Conservation (phyloP, 768 basidiomycete species). For the Collybia sordida region DNA sequence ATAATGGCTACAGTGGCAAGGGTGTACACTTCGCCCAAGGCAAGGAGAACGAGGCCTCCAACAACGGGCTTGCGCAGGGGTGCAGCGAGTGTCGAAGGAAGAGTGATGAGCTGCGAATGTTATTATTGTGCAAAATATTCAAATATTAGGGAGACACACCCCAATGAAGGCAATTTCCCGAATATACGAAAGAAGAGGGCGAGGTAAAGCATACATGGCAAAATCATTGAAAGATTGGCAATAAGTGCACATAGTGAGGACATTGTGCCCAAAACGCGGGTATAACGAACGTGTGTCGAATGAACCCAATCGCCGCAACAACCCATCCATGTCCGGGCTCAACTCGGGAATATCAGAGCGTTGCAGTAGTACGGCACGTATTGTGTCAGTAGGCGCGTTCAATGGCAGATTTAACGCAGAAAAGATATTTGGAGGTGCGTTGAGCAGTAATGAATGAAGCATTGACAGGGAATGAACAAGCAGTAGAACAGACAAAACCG, state of each 20-base stretch:
- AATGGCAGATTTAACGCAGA: constrained; percentile 51
- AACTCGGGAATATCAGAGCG: constrained; percentile 39
- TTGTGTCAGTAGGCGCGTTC: constrained; percentile 49
- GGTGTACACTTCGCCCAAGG: constrained; percentile 55
- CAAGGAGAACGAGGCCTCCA: constrained; percentile 46
- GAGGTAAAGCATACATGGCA: constrained; percentile 55
- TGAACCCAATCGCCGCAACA: constrained; percentile 55
- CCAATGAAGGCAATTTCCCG: constrained; percentile 55
- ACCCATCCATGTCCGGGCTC: constrained; percentile 45
- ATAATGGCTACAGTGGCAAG: constrained; percentile 45
- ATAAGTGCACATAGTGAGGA: constrained; percentile 62
- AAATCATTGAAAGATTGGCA: constrained; percentile 64
- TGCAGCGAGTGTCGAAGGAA: constrained; percentile 16
- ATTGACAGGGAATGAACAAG: constrained; percentile 52
- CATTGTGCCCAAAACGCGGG: constrained; percentile 67
- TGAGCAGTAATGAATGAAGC: constrained; percentile 42
- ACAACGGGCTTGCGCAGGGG: constrained; percentile 42
- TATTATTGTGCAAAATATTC: not conserved
- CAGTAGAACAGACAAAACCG: constrained; percentile 37
- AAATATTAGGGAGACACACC: constrained; percentile 23
- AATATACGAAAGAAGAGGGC: constrained; percentile 57
- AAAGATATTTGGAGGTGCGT: constrained; percentile 64
- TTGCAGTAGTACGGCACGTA: constrained; percentile 45
- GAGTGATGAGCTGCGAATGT: constrained; percentile 19
- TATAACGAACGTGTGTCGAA: constrained; percentile 61